A percentile compares a stretch with the other conserved stretches of the same genome.
These are phyloP conservation scores for Sporothrix schenckii DNA, from an alignment of 2,329 filamentous ascomycete genomes.

Conservation along the genomic window DNA sequence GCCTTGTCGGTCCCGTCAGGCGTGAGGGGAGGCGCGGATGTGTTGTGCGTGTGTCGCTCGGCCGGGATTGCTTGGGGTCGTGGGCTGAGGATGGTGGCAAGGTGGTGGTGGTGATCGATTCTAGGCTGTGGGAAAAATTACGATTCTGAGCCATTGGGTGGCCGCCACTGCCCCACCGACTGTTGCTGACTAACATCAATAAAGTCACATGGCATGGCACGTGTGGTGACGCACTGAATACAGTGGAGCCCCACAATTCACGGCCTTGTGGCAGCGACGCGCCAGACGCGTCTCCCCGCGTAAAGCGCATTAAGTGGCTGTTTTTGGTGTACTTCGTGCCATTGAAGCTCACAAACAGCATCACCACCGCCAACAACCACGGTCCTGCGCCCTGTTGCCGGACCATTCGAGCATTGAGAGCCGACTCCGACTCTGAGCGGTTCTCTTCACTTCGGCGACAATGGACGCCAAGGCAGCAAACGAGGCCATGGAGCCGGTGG, in stretches of 20 bases:
- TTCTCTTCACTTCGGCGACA: slow-evolving; percentile 35
- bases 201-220: background rate
- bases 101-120: slow-evolving; percentile 31
- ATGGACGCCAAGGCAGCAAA: slow-evolving; percentile 55
- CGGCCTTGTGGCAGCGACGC: slow-evolving; percentile 9
- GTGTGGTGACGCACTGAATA: background rate
- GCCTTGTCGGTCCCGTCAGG: slow-evolving; percentile 18
- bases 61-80: slow-evolving; percentile 9
- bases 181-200: slow-evolving; percentile 29
- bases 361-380: slow-evolving; percentile 13
- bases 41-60: slow-evolving; percentile 23
- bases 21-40: background rate
- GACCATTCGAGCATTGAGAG: background rate
- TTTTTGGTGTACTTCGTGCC: background rate
- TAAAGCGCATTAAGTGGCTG: slow-evolving; percentile 18
- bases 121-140: slow-evolving; percentile 31
- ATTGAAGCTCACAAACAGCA: slow-evolving; percentile 19
- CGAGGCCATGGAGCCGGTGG: slow-evolving; percentile 47
- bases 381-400: background rate
- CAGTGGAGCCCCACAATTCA: background rate
- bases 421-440: background rate
- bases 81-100: slow-evolving; percentile 27
- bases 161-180: slow-evolving; percentile 26
- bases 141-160: slow-evolving; percentile 28
- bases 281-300: slow-evolving; percentile 32